Base-by-base conservation (phyloP, 208 protist species). In the Crithidia acanthocephali region DNA sequence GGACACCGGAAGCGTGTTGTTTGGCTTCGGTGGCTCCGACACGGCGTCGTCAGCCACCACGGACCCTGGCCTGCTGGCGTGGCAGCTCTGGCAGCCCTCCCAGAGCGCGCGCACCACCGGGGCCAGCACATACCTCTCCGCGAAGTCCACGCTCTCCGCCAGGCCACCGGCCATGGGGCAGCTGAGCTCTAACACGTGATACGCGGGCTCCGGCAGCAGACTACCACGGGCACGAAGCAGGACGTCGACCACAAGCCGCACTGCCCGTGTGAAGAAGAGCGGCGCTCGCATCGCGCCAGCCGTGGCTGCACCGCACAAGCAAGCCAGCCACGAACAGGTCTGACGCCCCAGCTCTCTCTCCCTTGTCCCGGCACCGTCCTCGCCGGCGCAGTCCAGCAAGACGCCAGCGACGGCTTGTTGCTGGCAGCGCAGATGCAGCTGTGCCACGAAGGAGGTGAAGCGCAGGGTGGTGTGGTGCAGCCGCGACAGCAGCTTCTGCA, bases 341-440 rank as follows among this genome's bases (percentile, higher is more conserved):
- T 66, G 56, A 13, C 52, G 33, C 8, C 62, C 48, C 23, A 77
- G 50, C 32, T 71, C 72, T 16, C 50, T 35, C 37, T 77, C 72
- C 10, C 42, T 63, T 28, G 64, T 23, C 3, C 57, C 64, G 53
- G 42, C 58, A 16, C 64, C 25, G 37, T 71, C 28, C 18, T 70
- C 72, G 15, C 53, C 47, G 22, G 72, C 37, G 32, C 56, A 61
- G 58, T 70, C 55, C 2, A 71, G 57, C 64, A 71, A 28, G 13
- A 77, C 57, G 20, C 58, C 64, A 4, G 35, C 25, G 7, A 47
- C 33, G n/a, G 72, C 62, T 25, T 67, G 58, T 50, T 71, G 62
- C 42, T 56, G 72, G 27, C 55, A 77, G 13, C 72, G 72, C n/a
- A 77, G 37, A 57, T 77, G 72, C 48, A 71, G 57, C 47, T 71